Evolutionary conservation across 306 rosid genomes (phyloP).

Genomic region (Prunus kanzakura): DNA sequence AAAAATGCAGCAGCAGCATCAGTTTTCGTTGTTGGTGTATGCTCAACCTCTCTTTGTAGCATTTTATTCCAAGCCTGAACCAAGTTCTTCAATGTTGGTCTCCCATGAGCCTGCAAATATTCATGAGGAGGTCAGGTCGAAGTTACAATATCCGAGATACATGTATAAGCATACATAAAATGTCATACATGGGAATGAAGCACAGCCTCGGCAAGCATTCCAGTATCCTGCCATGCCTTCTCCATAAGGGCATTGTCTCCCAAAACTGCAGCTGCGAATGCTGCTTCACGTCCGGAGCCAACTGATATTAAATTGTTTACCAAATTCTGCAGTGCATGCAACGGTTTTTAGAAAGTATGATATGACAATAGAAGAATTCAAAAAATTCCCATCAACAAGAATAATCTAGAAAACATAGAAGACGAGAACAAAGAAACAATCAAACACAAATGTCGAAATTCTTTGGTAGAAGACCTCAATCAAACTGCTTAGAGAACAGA

Average conservation of each 20-base stretch:
- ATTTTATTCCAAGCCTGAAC: slow-evolving; percentile 90
- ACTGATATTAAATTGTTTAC: slow-evolving; percentile 76
- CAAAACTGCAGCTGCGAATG: slow-evolving; percentile 92
- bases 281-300: slow-evolving; percentile 97
- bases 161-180: slow-evolving; percentile 12
- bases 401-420: not conserved
- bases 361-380: not conserved
- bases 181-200: slow-evolving; percentile 88
- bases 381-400: not conserved
- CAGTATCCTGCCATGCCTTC: slow-evolving; percentile 99
- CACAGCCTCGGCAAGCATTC: slow-evolving; percentile 98
- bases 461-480: not conserved
- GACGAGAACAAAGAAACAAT: not conserved
- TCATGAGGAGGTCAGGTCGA: slow-evolving; percentile 22
- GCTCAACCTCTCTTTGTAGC: slow-evolving; percentile 89
- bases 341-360: slow-evolving; percentile 11
- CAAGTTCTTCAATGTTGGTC: slow-evolving; percentile 89
- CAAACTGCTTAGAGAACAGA: not conserved
- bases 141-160: slow-evolving; percentile 12
- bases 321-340: slow-evolving; percentile 62
- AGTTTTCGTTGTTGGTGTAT: slow-evolving; percentile 56
- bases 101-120: slow-evolving; percentile 81
- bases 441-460: not conserved
- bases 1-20: slow-evolving; percentile 91
- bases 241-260: slow-evolving; percentile 98